These are phyloP conservation scores for Prunella vulgaris DNA, from an alignment of 257 asterid species.

Conservation along the genomic window DNA sequence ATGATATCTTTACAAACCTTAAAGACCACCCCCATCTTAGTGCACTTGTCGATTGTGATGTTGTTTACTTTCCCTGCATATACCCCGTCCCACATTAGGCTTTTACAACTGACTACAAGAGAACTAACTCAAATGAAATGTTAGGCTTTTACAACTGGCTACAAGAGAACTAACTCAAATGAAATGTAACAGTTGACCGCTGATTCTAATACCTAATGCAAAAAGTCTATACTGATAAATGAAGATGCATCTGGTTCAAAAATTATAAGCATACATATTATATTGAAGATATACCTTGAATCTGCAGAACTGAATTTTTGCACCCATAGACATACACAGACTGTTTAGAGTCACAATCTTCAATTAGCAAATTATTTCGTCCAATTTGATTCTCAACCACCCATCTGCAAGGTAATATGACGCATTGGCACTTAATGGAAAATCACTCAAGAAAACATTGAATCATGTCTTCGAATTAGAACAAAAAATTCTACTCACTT, in stretches of 20 bases:
- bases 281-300: slow-evolving; percentile 55
- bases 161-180: slow-evolving; percentile 9
- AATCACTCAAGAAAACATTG: slow-evolving; percentile 8
- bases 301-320: slow-evolving; percentile 82
- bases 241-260: background rate
- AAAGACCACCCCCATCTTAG: slow-evolving; percentile 92
- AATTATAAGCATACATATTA: background rate
- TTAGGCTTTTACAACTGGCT: slow-evolving; percentile 7
- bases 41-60: slow-evolving; percentile 95
- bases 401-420: slow-evolving; percentile 60
- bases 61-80: slow-evolving; percentile 92
- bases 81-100: background rate
- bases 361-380: slow-evolving; percentile 69
- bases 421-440: slow-evolving; percentile 15
- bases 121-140: slow-evolving; percentile 4
- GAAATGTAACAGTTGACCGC: background rate
- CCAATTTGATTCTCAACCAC: slow-evolving; percentile 96
- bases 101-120: slow-evolving; percentile 8
- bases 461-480: slow-evolving; percentile 8
- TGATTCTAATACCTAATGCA: background rate
- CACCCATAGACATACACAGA: slow-evolving; percentile 90
- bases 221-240: background rate
- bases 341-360: slow-evolving; percentile 92
- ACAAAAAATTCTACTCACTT: slow-evolving; percentile 56
- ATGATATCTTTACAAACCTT: slow-evolving; percentile 47